Base-by-base conservation (phyloP, 192 early-diverging fungal species). In the Hyaloraphidium curvatum region DNA sequence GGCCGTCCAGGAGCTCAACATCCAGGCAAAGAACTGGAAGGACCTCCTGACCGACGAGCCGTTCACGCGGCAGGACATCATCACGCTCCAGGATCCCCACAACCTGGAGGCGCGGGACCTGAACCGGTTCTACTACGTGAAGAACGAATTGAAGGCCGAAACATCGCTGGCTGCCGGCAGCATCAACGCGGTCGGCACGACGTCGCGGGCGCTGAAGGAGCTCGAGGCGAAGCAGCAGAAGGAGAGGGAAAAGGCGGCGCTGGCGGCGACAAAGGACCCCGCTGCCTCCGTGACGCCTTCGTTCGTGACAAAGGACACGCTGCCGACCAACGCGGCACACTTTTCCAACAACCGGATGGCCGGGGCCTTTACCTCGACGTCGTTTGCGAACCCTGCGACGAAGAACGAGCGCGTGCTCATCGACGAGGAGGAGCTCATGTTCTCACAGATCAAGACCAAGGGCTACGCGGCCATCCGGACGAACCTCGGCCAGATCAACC, bases 21-120 rank as follows among this genome's bases (percentile, higher is more conserved):
- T 86, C 54, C 82, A 89, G 56, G 68, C 74, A 16, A 89, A 84
- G 30, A 62, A 82, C 50, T 93, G 87, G 88, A 69, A 56, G 22
- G 93, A 97, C 67, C 62, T 95, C 40, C 60, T 97, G 40, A 84
- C 78, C 1, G 86, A 91, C 27, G 83, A 82, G 23, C 78, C 86
- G 0, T 97, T 97, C 55, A 82, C 75, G 13, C 67, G 83, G 21
- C 74, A 79, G 35, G 91, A 97, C 60, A 71, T 97, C 28, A 85
- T 97, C 31, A 86, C 85, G 17, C 67, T 97, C 27, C 87, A 86
- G 73, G 86, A 90, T 61, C 87, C 87, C 39, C 82, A 89, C 53
- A 77, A 86, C 37, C 55, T 88, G 2, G 64, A 67, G 39, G 68
- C 63, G 21, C 66, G 75, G 35, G 71, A 87, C 48, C 74, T 85